These are phyloP conservation scores for Beauveria australis DNA, from an alignment of 2,329 filamentous ascomycete genomes.

Conservation along the genomic window DNA sequence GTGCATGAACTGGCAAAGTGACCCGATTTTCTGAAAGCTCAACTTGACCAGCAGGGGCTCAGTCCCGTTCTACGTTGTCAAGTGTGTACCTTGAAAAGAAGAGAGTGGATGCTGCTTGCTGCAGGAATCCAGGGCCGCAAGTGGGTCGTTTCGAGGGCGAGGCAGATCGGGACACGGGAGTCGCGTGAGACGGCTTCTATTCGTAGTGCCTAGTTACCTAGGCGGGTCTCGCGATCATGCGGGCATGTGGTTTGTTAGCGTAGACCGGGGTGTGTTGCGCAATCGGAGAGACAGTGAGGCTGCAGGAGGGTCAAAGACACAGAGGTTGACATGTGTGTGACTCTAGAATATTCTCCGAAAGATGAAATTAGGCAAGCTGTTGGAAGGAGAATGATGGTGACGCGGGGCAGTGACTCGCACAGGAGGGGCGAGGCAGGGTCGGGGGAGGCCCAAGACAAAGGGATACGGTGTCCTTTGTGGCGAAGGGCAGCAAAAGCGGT, in stretches of 20 bases:
- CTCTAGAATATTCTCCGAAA: neutral
- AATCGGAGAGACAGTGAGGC: neutral
- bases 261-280: neutral
- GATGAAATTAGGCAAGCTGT: neutral
- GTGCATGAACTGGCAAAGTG: neutral
- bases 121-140: neutral
- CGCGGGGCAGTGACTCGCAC: constrained; percentile 1
- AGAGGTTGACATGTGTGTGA: neutral
- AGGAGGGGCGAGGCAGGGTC: neutral
- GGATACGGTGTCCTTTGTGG: neutral
- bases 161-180: neutral
- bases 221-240: constrained; percentile 6
- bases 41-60: too few species aligned
- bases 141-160: neutral
- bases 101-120: neutral
- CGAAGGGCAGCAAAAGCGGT: neutral
- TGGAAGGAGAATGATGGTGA: neutral
- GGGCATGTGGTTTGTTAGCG: neutral
- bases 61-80: too few species aligned
- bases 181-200: neutral
- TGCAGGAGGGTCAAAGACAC: neutral
- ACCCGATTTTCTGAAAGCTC: neutral
- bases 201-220: too few species aligned
- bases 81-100: too few species aligned
- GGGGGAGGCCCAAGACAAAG: neutral